A percentile compares a stretch with the other conserved stretches of the same genome.
phyloP scores from a whole-genome alignment of 1,284 basidiomycete genomes.

The Anthracocystis panici-leucophaei region DNA sequence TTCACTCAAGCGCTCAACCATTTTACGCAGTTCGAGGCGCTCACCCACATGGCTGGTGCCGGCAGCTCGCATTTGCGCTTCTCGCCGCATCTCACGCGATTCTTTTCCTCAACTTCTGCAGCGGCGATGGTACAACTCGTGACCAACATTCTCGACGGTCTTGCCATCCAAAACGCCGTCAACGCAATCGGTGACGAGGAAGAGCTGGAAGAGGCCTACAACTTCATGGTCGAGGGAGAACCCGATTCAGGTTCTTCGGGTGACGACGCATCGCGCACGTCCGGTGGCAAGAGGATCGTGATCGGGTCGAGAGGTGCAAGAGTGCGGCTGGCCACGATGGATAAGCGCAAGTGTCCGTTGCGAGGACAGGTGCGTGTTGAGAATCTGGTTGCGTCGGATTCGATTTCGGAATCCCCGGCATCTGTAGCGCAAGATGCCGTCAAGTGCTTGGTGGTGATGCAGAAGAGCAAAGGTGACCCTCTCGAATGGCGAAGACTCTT shows the following conservation, averaged over 20 bases:
- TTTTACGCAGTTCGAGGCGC: slow-evolving; percentile 58
- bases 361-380: slow-evolving; percentile 65
- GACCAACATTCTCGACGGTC: slow-evolving; percentile 36
- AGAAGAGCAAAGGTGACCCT: slow-evolving; percentile 69
- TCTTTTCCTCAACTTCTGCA: slow-evolving; percentile 58
- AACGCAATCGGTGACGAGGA: slow-evolving; percentile 61
- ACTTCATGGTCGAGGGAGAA: slow-evolving; percentile 48
- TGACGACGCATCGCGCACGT: slow-evolving; percentile 16
- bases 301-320: slow-evolving; percentile 56
- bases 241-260: slow-evolving; percentile 7
- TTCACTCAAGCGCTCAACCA: slow-evolving; percentile 65
- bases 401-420: slow-evolving; percentile 12
- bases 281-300: slow-evolving; percentile 23
- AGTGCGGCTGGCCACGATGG: slow-evolving; percentile 61
- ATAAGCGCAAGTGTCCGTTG: slow-evolving; percentile 67
- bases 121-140: slow-evolving; percentile 44
- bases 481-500: slow-evolving; percentile 70
- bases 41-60: slow-evolving; percentile 32
- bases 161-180: slow-evolving; percentile 50
- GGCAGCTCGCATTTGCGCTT: slow-evolving; percentile 55
- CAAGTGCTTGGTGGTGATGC: slow-evolving; percentile 64
- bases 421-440: slow-evolving; percentile 13
- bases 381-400: slow-evolving; percentile 32
- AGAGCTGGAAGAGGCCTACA: slow-evolving; percentile 54
- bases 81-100: slow-evolving; percentile 66